Conservation (phyloP, 2,329 filamentous ascomycete species). For the Fusarium setosum region DNA sequence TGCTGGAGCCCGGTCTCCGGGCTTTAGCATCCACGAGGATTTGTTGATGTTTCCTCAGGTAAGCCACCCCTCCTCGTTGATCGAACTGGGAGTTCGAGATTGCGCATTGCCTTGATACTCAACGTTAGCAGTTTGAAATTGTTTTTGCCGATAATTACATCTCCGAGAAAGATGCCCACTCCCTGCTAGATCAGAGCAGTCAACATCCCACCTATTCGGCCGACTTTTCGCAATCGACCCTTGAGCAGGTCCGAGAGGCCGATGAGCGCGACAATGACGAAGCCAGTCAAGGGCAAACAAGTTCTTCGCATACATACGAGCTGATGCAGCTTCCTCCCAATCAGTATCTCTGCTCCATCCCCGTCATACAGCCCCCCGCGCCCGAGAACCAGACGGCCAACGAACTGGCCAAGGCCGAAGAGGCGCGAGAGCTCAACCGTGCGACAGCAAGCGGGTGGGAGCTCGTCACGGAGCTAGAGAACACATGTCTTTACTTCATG, state of each 20-base stretch:
- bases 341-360: constrained; percentile 87
- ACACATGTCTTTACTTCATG: constrained; percentile 84
- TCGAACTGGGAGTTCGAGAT: neutral
- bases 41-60: constrained; percentile 89
- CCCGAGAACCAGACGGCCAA: constrained; percentile 74
- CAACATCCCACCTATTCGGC: constrained; percentile 53
- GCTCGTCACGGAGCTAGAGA: constrained; percentile 80
- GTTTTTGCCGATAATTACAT: constrained; percentile 79
- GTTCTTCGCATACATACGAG: constrained; percentile 69
- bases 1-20: constrained; percentile 59
- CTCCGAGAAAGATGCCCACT: constrained; percentile 74
- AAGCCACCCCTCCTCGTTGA: constrained; percentile 44
- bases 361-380: constrained; percentile 69
- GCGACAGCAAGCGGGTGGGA: constrained; percentile 85
- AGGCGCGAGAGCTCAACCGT: constrained; percentile 82
- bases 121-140: constrained; percentile 76
- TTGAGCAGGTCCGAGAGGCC: constrained; percentile 45
- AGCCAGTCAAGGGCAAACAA: constrained; percentile 16
- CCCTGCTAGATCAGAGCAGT: constrained; percentile 61
- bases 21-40: constrained; percentile 90
- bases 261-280: constrained; percentile 46
- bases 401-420: constrained; percentile 75
- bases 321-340: constrained; percentile 76
- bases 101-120: constrained; percentile 13
- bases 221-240: constrained; percentile 54